Evolutionary conservation across 306 rosid genomes (phyloP), one percentile per base, ranked within the genome.

Genomic region (Castanea sativa): DNA sequence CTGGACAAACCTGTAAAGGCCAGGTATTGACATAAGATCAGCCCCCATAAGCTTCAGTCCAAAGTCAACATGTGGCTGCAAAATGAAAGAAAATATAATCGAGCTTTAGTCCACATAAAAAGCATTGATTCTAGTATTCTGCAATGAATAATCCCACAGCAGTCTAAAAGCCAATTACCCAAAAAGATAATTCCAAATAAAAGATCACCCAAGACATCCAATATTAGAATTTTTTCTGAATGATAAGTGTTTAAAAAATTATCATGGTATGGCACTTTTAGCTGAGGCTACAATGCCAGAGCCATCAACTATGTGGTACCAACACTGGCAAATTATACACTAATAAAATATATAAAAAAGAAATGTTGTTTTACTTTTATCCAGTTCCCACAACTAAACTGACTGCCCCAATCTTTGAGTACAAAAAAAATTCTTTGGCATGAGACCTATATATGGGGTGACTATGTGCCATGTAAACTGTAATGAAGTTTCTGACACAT

Each of bases 1-100:
- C 99, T 94, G 99, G 86, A 91, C 94, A 83, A 91, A 71, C 73
- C 92, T 82, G 78, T 92, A 93, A 82, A 89, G 86, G 35, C 97
- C 99, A 51, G 97, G 99, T 83, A 92, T 91, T 59, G 97, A 87
- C 99, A 94, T 92, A 67, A 94, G 90, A 86, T 94, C 97, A 78
- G 91, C 93, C 78, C 99, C 96, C 9, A 86, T 1, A 55, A 94
- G 91, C 86, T 89, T 94, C 78, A 94, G 81, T 82, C 97, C 97
- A 85, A 94, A 94, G 89, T 94, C 99, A 83, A 94, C 91, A 85
- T 89, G 88, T 67, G 97, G 99, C 99, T 94, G 90, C 85, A 81
- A 71, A 77, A 73, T 15, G 69, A 65, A 58, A 52, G 33, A 67
- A 12, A 9, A 70, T 19, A 45, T 27, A 69, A 14, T 70, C 63